Conservation (phyloP, 2,329 filamentous ascomycete genomes). For the Fusarium bulbicola region DNA sequence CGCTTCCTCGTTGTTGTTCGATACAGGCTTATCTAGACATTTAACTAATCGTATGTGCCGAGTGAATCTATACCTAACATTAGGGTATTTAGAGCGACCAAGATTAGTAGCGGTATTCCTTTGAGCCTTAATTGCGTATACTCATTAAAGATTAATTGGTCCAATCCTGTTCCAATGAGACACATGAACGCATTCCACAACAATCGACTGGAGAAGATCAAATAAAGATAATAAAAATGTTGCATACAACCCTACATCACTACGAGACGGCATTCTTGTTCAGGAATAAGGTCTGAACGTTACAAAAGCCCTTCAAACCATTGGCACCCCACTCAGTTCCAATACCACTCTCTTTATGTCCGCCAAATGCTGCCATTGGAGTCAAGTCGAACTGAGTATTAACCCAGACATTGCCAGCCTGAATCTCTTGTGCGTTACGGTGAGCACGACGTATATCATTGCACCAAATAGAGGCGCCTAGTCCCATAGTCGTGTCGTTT, state of each 20-base stretch:
- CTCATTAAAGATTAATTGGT: too few relatives aligned
- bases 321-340: slow-evolving; percentile 52
- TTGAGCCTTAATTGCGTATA: too few relatives aligned
- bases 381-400: slow-evolving; percentile 62
- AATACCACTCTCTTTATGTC: slow-evolving; percentile 56
- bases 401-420: slow-evolving; percentile 68
- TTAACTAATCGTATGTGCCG: accelerated
- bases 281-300: slow-evolving; percentile 37
- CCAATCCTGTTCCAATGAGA: accelerated
- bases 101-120: too few relatives aligned
- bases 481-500: slow-evolving; percentile 62
- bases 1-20: not conserved
- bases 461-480: slow-evolving; percentile 67
- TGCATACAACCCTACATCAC: too few relatives aligned
- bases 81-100: too few relatives aligned
- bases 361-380: slow-evolving; percentile 51
- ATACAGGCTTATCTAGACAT: accelerated
- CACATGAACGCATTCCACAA: accelerated
- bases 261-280: slow-evolving; percentile 14
- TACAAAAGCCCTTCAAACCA: slow-evolving; percentile 49
- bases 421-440: slow-evolving; percentile 59
- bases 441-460: slow-evolving; percentile 47
- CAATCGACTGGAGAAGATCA: accelerated
- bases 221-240: too few relatives aligned
- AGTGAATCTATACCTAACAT: accelerated